Base-by-base conservation (phyloP, 352 stramenopile species). In the Pythium periplocum region DNA sequence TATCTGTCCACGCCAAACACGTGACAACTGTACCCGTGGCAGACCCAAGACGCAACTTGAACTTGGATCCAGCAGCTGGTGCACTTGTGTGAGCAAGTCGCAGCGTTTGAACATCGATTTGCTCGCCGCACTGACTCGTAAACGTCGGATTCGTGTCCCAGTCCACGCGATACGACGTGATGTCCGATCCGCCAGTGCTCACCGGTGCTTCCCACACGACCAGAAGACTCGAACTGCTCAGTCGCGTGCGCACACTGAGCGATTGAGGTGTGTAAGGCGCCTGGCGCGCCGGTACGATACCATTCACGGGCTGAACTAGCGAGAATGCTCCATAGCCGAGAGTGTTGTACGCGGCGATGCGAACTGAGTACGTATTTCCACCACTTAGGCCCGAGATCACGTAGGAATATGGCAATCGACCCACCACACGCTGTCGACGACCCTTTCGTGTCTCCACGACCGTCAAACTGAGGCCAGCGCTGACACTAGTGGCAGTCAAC, bases 321-420 rank as follows among this genome's bases (percentile, higher is more conserved):
- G 62, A 64, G 49, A 93, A 95, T 0, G 71, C 43, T 0, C 95
- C 92, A 54, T 95, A 98, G 11, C 96, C 96, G 10, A 97, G 65
- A 32, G 76, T 90, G 66, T 97, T 98, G 76, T 98, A 98, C 12
- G 95, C 93, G 6, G 91, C 87, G 6, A 98, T 80, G 26, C 94
- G 88, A 2, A 85, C 86, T 36, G 79, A 90, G 59, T 98, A 98
- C 4, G 60, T 61, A n/a, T 85, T 76, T 3, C 81, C 71, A 17
- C 80, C 49, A 2, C 74, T 57, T 5, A 98, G 73, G 1, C 85
- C 85, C 4, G 61, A 73, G 37, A 98, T 76, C 30, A 96, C 69
- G 43, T 90, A 82, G 32, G 84, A 89, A 54, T 95, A 96, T 8
- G 75, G 75, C 48, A 96, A 86, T 4, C 75, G 64, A 1, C 73